Evolutionary conservation across 2,329 filamentous ascomycete genomes (phyloP).

Genomic region (Aciculosporium take): DNA sequence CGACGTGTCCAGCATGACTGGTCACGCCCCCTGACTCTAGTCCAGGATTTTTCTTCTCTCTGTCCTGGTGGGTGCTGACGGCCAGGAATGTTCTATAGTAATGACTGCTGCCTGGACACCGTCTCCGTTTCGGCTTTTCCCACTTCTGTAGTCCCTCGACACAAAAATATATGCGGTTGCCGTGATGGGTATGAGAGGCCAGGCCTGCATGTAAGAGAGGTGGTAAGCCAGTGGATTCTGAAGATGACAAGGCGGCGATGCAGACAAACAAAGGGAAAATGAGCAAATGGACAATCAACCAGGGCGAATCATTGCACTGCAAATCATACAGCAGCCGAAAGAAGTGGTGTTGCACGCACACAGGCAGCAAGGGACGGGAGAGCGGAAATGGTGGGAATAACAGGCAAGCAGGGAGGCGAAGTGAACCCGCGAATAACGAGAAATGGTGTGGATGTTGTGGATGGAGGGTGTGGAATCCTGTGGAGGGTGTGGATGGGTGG

Average conservation of each 20-base stretch:
- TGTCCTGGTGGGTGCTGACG: not conserved
- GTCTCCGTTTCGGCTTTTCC: too few species aligned
- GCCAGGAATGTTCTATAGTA: too few species aligned
- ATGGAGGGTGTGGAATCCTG: too few species aligned
- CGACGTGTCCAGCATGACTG: not conserved
- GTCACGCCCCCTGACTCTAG: not conserved
- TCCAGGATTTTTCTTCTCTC: too few species aligned
- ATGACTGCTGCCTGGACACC: too few species aligned
- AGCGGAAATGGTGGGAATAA: not conserved
- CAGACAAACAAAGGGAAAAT: not conserved
- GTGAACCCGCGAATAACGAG: not conserved
- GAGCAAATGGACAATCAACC: not conserved
- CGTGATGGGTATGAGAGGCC: not conserved
- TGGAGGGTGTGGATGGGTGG: too few species aligned
- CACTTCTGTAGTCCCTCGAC: too few species aligned
- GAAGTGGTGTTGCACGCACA: slow-evolving; percentile 1
- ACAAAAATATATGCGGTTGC: too few species aligned
- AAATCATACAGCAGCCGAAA: not conserved
- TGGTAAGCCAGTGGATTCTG: not conserved
- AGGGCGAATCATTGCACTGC: not conserved
- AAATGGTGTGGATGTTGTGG: not conserved
- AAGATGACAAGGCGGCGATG: not conserved
- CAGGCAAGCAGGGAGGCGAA: not conserved
- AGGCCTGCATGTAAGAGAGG: not conserved
- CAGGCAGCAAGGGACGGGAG: not conserved